Percentiles rank a stretch among this genome's conserved stretches.
phyloP scores from a whole-genome alignment of 805 yeast species.

The Candida ficus region DNA sequence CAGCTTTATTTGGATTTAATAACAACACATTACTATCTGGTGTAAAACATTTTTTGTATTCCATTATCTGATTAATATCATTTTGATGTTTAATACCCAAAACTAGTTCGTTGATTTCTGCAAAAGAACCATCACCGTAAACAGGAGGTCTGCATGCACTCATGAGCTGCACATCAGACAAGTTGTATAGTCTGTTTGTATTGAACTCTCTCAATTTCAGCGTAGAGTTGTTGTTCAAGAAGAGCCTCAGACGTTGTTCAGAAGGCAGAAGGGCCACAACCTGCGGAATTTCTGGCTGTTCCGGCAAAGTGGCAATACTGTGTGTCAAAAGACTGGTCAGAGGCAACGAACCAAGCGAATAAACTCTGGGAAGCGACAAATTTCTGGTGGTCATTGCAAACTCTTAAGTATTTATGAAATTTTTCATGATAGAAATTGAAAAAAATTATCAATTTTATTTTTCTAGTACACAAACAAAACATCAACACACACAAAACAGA shows the following conservation, averaged over 20 bases:
- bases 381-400: not conserved
- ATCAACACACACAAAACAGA: not conserved
- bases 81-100: conserved; percentile 13
- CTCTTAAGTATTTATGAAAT: too few relatives aligned
- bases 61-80: conserved; percentile 14
- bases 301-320: conserved; percentile 34
- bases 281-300: conserved; percentile 32
- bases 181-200: conserved; percentile 8
- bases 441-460: too few relatives aligned
- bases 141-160: conserved; percentile 23
- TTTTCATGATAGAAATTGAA: too few relatives aligned
- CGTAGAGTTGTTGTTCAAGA: conserved; percentile 35
- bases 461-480: not conserved
- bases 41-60: conserved; percentile 21
- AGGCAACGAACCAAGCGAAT: conserved; percentile 41
- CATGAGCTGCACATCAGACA: conserved; percentile 13
- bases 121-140: conserved; percentile 19
- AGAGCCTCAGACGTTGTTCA: conserved; percentile 36
- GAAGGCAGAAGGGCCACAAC: conserved; percentile 39
- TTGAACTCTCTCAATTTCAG: conserved; percentile 21
- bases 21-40: conserved; percentile 53
- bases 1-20: conserved; percentile 67
- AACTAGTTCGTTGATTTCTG: conserved; percentile 17
- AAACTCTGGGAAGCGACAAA: conserved; percentile 27
- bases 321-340: conserved; percentile 35